phyloP scores from a whole-genome alignment of 306 rosid genomes.

The Boehmeria nivea region DNA sequence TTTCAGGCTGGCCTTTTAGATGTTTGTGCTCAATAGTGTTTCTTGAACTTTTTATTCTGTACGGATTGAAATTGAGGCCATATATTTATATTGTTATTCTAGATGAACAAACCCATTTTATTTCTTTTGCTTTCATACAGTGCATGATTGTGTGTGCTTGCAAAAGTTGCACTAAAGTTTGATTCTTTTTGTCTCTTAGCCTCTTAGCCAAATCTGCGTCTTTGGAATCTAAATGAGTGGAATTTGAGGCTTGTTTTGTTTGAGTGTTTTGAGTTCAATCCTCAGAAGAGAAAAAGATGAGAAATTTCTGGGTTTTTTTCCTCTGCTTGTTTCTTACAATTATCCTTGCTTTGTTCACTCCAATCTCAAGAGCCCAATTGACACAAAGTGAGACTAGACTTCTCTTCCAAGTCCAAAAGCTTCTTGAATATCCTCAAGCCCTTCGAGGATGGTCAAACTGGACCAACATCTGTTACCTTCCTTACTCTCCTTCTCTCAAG shows the following conservation, averaged over 20 bases:
- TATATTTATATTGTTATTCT: constrained; percentile 18
- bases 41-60: neutral
- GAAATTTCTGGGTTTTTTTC: constrained; percentile 39
- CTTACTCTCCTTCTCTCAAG: constrained; percentile 53
- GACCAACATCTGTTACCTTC: constrained; percentile 66
- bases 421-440: constrained; percentile 66
- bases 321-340: constrained; percentile 28
- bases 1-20: constrained; percentile 17
- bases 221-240: neutral
- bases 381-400: constrained; percentile 41
- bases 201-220: constrained; percentile 4
- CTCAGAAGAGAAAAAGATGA: constrained; percentile 44
- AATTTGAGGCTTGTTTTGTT: constrained; percentile 18
- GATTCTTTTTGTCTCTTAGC: neutral
- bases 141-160: neutral
- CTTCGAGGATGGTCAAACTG: constrained; percentile 61
- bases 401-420: constrained; percentile 55
- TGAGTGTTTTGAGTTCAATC: constrained; percentile 15
- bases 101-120: no score
- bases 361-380: constrained; percentile 50
- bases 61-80: constrained; percentile 4
- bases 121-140: no score
- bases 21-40: constrained; percentile 15
- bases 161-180: neutral
- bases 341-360: constrained; percentile 38